Evolutionary conservation across 257 asterid species (phyloP).

Genomic region (Asclepias syriaca): DNA sequence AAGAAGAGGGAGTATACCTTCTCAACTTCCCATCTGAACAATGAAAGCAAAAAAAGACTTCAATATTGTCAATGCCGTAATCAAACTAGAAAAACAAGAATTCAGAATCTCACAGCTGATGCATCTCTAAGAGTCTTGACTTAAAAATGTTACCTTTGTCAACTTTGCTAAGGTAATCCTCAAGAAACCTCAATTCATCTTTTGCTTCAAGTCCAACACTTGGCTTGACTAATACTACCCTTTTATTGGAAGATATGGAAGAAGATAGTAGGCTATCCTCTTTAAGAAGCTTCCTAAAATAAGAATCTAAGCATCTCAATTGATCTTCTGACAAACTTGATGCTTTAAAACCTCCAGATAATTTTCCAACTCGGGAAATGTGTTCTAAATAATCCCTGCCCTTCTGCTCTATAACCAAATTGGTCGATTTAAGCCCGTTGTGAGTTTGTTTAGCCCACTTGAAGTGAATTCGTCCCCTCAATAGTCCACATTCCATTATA

Average conservation of each 20-base stretch:
- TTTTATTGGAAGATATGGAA: conserved; percentile 16
- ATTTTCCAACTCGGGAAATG: conserved; percentile 23
- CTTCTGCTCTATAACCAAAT: neutral
- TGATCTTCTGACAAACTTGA: conserved; percentile 44
- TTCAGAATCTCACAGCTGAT: neutral
- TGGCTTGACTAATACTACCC: conserved; percentile 15
- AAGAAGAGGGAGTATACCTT: conserved; percentile 16
- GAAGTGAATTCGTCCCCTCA: neutral
- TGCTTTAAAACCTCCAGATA: conserved; percentile 27
- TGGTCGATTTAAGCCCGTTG: neutral
- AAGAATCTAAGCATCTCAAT: conserved; percentile 54
- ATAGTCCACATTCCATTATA: conserved; percentile 13
- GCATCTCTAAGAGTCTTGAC: neutral
- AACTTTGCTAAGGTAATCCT: conserved; percentile 40
- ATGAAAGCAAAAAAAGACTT: neutral
- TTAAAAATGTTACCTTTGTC: conserved; percentile 26
- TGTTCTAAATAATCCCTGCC: neutral
- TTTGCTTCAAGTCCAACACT: conserved; percentile 24
- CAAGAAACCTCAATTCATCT: conserved; percentile 37
- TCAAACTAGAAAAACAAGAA: neutral
- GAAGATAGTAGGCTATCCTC: conserved; percentile 26
- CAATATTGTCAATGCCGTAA: neutral
- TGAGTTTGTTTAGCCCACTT: conserved; percentile 3
- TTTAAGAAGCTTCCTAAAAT: conserved; percentile 45
- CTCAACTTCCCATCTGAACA: conserved; percentile 40